Evolutionary conservation across 148 eudicot species (phyloP).

Genomic region (Rhododendron kiyosumense): DNA sequence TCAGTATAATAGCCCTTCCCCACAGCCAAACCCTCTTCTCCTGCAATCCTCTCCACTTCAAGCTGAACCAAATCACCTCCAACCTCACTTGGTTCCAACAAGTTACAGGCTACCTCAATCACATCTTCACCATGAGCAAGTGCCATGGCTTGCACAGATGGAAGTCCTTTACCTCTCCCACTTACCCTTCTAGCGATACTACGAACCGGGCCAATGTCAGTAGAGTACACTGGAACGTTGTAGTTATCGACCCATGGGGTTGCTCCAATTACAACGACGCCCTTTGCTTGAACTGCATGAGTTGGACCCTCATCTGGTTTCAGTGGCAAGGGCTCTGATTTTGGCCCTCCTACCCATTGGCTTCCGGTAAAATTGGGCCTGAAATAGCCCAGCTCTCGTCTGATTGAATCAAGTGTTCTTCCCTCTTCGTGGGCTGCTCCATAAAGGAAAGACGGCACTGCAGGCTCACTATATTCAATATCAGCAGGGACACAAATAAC

Average conservation of each 20-base stretch:
- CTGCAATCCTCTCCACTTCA: conserved; percentile 60
- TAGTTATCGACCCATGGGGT: conserved; percentile 90
- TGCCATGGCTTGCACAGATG: conserved; percentile 81
- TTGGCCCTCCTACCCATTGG: conserved; percentile 69
- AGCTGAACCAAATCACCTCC: conserved; percentile 57
- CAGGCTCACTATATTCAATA: conserved; percentile 20
- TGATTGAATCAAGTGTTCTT: conserved; percentile 61
- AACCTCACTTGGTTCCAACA: conserved; percentile 51
- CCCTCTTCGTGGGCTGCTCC: conserved; percentile 71
- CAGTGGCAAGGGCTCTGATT: conserved; percentile 36
- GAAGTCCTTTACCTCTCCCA: conserved; percentile 71
- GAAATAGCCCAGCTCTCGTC: conserved; percentile 87
- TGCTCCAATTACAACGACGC: conserved; percentile 63
- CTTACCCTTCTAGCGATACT: conserved; percentile 67
- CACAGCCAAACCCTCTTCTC: conserved; percentile 50
- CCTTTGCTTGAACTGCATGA: conserved; percentile 42
- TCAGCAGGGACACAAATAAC: conserved; percentile 4
- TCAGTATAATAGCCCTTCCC: conserved; percentile 82
- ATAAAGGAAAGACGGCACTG: conserved; percentile 78
- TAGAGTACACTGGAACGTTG: conserved; percentile 62
- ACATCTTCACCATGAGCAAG: conserved; percentile 73
- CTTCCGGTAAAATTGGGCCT: conserved; percentile 52
- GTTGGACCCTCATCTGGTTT: conserved; percentile 68
- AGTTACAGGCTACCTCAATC: conserved; percentile 76
- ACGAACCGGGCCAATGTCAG: conserved; percentile 49